Conservation (phyloP, 805 yeast genomes). For the Hanseniaspora guilliermondii region DNA sequence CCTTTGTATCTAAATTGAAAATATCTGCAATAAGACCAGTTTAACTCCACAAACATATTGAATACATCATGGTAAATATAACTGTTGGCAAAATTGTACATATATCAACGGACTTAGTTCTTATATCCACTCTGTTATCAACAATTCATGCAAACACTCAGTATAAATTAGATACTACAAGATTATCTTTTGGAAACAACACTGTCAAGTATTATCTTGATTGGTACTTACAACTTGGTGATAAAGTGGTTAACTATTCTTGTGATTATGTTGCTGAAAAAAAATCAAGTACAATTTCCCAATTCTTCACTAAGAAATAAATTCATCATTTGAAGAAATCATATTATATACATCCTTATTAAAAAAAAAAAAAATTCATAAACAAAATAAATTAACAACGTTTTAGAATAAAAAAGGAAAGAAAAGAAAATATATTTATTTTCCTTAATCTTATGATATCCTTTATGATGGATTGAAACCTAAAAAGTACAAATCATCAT, state of each 20-base stretch:
- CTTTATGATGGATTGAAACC: conserved; percentile 10
- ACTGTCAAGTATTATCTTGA: conserved; percentile 40
- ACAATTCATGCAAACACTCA: conserved; percentile 68
- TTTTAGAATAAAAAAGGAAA: too few species aligned
- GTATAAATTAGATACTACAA: conserved; percentile 42
- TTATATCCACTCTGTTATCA: conserved; percentile 56
- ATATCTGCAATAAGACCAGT: background rate
- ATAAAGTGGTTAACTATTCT: conserved; percentile 55
- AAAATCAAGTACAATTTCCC: background rate
- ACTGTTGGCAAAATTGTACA: conserved; percentile 44
- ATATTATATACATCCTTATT: background rate
- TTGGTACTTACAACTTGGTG: conserved; percentile 76
- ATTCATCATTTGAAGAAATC: background rate
- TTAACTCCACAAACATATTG: background rate
- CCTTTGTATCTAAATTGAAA: background rate
- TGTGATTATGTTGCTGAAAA: background rate
- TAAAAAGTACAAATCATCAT: conserved; percentile 4
- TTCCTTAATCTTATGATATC: too few species aligned
- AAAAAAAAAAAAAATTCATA: too few species aligned
- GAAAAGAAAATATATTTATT: too few species aligned
- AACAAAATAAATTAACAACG: too few species aligned
- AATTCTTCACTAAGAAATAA: conserved; percentile 4
- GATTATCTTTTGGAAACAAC: conserved; percentile 31
- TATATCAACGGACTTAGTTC: conserved; percentile 43
- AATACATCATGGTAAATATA: background rate